Base-by-base conservation (phyloP, 768 basidiomycete genomes). In the Termitomyces heimii region DNA sequence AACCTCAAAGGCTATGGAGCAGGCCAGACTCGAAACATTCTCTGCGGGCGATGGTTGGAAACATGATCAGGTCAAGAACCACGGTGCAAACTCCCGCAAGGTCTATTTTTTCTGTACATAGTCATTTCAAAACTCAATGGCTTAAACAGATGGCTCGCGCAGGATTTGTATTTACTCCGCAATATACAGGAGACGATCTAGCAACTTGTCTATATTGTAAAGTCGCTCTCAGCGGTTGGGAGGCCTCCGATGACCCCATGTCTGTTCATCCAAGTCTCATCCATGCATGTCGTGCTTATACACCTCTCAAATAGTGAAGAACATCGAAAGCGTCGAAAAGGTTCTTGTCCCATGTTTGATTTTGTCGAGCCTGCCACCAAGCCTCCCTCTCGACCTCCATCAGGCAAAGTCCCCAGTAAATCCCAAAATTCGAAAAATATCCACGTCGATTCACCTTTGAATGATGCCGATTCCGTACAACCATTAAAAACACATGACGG, bases 201-300 rank as follows among this genome's bases (percentile, higher is more conserved):
- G 92, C 84, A 0, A 85, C 85, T 0, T 98, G 95, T 70, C 75
- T 94, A 5, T 94, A 94, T 66, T 98, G 95, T 67, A 77, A 85
- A 44, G 75, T 87, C 34, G 79, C 84, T 2, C 81, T 96, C 3
- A 85, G 85, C 54, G 92, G 90, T 1, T 98, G 95, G 95, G 91
- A 94, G 43, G 74, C 78, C 29, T 83, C 82, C 14, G 95, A 98
- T 68, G 86, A 95, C 70, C 95, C 95, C 14, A 67, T 86, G 95
- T 97, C 70, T 57, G 89, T 74, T 56, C 28, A n/a, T 54, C 26
- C 16, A 20, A 37, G 29, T 49, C 44, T 35, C 53, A 32, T 54
- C 55, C 42, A 52, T 58, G 44, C 46, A 49, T 55, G 45, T 61
- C 54, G 35, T 43, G 44, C 55, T 45, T 6, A 51, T 32, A 32